Percentiles rank a stretch among this genome's conserved stretches.
phyloP scores from a whole-genome alignment of 352 stramenopile genomes.

The Saprolegnia diclina region DNA sequence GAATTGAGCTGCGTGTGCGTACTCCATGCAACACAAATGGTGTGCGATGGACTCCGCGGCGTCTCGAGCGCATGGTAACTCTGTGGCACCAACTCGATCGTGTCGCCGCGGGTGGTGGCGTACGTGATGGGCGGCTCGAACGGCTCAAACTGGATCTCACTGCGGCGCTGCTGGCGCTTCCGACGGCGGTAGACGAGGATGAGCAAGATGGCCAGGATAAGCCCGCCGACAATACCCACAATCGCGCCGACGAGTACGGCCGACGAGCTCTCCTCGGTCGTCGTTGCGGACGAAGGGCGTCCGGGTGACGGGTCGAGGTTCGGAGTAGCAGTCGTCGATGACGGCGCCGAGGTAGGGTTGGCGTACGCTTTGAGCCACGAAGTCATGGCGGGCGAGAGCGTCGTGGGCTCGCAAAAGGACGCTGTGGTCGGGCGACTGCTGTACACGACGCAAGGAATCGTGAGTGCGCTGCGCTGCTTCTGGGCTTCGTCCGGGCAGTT shows the following conservation, averaged over 20 bases:
- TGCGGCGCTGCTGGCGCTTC: not conserved
- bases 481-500: not conserved
- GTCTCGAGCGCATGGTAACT: not conserved
- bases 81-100: not conserved
- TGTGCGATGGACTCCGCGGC: too few relatives aligned
- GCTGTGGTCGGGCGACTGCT: not conserved
- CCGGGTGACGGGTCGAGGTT: not conserved
- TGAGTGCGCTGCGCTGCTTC: not conserved
- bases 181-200: not conserved
- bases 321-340: too few relatives aligned
- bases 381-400: not conserved
- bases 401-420: not conserved
- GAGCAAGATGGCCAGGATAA: not conserved
- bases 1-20: too few relatives aligned
- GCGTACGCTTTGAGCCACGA: not conserved
- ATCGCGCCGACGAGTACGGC: not conserved
- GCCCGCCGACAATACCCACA: not conserved
- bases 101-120: not conserved
- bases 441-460: constrained; percentile 6
- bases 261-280: not conserved
- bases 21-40: too few relatives aligned
- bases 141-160: not conserved
- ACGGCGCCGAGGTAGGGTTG: not conserved
- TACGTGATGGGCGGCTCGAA: not conserved
- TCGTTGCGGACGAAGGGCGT: not conserved